A percentile compares a stretch with the other conserved stretches of the same genome.
Conservation (phyloP, 805 yeast genomes). For the Sungouiella blattae region DNA sequence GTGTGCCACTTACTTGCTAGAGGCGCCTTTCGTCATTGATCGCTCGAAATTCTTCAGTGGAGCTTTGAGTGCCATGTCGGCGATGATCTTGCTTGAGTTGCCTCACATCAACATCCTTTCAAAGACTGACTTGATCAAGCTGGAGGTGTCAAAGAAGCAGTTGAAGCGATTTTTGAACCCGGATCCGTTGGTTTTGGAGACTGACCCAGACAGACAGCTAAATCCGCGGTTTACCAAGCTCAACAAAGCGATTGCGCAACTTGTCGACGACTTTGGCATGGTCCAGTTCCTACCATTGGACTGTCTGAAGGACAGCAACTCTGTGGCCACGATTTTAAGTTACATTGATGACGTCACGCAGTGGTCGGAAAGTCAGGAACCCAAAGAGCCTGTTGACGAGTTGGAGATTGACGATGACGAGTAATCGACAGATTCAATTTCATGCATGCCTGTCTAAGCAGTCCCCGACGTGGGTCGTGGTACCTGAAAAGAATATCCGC, state of each 20-base stretch:
- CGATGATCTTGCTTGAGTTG: constrained; percentile 90
- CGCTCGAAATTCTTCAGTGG: constrained; percentile 92
- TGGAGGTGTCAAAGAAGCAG: constrained; percentile 69
- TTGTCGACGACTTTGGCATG: constrained; percentile 98
- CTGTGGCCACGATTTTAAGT: constrained; percentile 78
- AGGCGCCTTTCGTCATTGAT: constrained; percentile 92
- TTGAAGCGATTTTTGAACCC: constrained; percentile 86
- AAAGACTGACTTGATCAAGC: constrained; percentile 81
- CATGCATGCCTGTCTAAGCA: too few relatives aligned
- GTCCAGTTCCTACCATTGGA: constrained; percentile 93
- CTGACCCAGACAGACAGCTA: constrained; percentile 10
- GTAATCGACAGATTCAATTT: background rate
- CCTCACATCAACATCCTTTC: constrained; percentile 92
- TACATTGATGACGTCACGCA: constrained; percentile 96
- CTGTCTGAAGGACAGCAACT: constrained; percentile 60
- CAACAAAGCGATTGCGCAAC: constrained; percentile 77
- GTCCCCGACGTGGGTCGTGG: too few relatives aligned
- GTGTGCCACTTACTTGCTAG: constrained; percentile 89
- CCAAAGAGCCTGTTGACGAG: constrained; percentile 81
- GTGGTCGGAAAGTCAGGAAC: constrained; percentile 96
- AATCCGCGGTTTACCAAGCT: constrained; percentile 65
- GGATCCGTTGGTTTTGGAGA: constrained; percentile 70
- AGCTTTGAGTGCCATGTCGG: constrained; percentile 94
- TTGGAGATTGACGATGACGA: constrained; percentile 23
- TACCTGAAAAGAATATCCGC: too few relatives aligned